Evolutionary conservation across 2,329 filamentous ascomycete species (phyloP).

Genomic region (Alternaria solani): DNA sequence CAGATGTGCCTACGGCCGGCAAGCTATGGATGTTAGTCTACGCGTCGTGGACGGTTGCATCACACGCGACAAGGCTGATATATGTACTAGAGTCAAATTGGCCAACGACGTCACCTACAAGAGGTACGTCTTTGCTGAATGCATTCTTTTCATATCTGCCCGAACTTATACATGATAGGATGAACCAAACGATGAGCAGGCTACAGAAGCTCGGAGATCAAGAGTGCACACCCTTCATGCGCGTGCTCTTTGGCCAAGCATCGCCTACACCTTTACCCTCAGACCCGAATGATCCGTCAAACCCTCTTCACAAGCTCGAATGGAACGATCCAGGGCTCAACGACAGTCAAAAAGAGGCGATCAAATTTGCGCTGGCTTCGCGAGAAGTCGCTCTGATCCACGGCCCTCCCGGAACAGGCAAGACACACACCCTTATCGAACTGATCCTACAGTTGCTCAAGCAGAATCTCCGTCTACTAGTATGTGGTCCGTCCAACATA

Average conservation of each 20-base stretch:
- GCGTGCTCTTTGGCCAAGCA: constrained; percentile 67
- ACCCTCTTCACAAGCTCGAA: constrained; percentile 56
- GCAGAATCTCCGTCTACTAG: constrained; percentile 76
- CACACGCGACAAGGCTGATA: constrained; percentile 42
- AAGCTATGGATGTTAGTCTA: constrained; percentile 69
- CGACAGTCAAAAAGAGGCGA: constrained; percentile 68
- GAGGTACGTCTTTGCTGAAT: constrained; percentile 54
- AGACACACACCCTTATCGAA: constrained; percentile 96
- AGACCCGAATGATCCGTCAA: constrained; percentile 53
- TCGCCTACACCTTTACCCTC: constrained; percentile 60
- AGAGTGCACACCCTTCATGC: constrained; percentile 66
- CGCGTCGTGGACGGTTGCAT: background rate
- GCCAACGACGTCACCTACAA: constrained; percentile 73
- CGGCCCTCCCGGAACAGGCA: constrained; percentile 93
- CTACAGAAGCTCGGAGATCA: constrained; percentile 64
- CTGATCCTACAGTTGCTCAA: constrained; percentile 89
- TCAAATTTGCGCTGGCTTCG: constrained; percentile 83
- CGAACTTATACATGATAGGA: constrained; percentile 51
- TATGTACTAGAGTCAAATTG: constrained; percentile 64
- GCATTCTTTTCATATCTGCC: background rate
- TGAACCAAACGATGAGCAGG: constrained; percentile 70
- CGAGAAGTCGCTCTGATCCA: constrained; percentile 89
- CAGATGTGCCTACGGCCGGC: constrained; percentile 60
- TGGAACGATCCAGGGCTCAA: constrained; percentile 67
- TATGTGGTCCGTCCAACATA: constrained; percentile 97